Conservation (phyloP, 225 moss, liverwort and hornwort genomes). For the Sphagnum contortum region DNA sequence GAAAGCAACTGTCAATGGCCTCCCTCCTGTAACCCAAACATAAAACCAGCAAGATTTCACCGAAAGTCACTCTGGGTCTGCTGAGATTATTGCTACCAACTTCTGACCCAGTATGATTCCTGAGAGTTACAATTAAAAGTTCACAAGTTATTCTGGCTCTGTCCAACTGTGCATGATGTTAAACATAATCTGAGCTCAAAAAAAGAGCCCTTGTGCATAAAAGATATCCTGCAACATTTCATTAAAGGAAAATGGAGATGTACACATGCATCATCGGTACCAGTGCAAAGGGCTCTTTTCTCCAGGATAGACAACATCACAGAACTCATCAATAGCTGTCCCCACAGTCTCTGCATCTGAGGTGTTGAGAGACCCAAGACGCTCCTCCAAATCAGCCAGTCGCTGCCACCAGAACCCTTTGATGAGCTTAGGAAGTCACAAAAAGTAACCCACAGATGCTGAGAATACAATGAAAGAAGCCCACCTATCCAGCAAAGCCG, state of each 20-base stretch:
- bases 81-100: no score
- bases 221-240: no score
- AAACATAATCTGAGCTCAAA: no score
- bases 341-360: slow-evolving; percentile 68
- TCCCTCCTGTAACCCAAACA: slow-evolving; percentile 34
- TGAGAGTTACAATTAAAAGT: no score
- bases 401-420: slow-evolving; percentile 27
- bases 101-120: no score
- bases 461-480: no score
- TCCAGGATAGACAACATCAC: slow-evolving; percentile 89
- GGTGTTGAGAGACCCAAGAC: slow-evolving; percentile 80
- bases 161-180: no score
- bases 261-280: slow-evolving; percentile 10
- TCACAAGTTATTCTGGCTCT: no score
- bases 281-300: slow-evolving; percentile 79
- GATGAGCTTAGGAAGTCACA: not conserved
- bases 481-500: no score
- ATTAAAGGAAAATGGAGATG: no score
- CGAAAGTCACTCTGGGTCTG: not conserved
- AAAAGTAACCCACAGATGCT: not conserved
- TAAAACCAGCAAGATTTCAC: not conserved
- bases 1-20: slow-evolving; percentile 78
- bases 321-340: slow-evolving; percentile 88
- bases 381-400: slow-evolving; percentile 73
- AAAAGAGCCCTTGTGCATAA: no score